These are phyloP conservation scores for Clavispora vitiphila DNA, from an alignment of 805 yeast species.

Conservation along the genomic window DNA sequence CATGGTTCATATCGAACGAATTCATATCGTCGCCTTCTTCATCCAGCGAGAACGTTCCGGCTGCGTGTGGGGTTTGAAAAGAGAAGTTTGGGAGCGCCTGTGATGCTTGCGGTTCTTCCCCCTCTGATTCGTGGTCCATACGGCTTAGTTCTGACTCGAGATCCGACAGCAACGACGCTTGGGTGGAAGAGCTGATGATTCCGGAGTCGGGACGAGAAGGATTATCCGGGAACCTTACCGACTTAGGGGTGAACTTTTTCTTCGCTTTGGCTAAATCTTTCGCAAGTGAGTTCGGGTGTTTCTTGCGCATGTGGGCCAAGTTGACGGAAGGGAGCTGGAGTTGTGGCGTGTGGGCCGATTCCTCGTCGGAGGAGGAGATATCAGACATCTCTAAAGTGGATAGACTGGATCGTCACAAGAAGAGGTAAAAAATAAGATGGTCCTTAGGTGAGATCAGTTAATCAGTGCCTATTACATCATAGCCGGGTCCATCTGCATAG, in stretches of 20 bases:
- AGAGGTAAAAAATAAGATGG: not conserved
- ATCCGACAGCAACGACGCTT: not conserved
- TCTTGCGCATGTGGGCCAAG: constrained; percentile 22
- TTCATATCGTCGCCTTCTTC: not conserved
- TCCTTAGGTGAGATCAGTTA: no score
- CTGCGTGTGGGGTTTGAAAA: constrained; percentile 4
- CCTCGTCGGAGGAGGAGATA: constrained; percentile 30
- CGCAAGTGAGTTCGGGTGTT: constrained; percentile 10
- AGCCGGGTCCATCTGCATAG: not conserved
- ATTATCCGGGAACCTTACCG: constrained; percentile 28
- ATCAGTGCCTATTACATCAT: not conserved
- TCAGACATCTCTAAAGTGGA: no score
- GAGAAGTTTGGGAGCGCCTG: constrained; percentile 12
- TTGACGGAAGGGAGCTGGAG: constrained; percentile 29
- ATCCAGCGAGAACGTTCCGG: not conserved
- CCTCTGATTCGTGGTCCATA: constrained; percentile 4
- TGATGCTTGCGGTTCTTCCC: constrained; percentile 6
- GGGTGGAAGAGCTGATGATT: constrained; percentile 22
- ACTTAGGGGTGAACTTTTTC: constrained; percentile 17
- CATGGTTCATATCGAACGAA: not conserved
- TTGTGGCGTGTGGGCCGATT: constrained; percentile 18
- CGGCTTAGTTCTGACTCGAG: not conserved
- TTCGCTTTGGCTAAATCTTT: constrained; percentile 17
- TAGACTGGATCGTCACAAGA: not conserved
- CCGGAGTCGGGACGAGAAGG: constrained; percentile 22